Evolutionary conservation across 352 stramenopile genomes (phyloP), one percentile per base, ranked within the genome.

Genomic region (Globisporangium parvum): DNA sequence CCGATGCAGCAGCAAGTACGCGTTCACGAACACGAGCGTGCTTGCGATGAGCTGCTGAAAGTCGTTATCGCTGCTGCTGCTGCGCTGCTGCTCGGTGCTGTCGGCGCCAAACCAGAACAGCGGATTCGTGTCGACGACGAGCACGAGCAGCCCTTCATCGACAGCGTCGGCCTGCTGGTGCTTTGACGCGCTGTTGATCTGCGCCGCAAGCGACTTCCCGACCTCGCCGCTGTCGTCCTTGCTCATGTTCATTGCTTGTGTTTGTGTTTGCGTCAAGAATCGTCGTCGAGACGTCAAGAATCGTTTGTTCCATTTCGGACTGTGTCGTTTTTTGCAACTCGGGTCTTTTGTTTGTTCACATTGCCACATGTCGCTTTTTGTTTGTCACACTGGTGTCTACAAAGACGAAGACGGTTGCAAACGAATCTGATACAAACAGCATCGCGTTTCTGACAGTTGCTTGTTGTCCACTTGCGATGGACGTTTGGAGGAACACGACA

Each of bases 21-120:
- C 83, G 64, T 91, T 94, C 57, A 92, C 82, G 53, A 91, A 94
- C 67, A 94, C 79, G 47, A 94, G 75, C 45, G 72, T 73, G 61
- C 76, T 89, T 11, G 79, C 77, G 46, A 94, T 78, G 39, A 90
- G 70, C 60, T 86, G 74, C 72, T 89, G 72, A 37, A 87, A 73
- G 45, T 50, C 60, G 9, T 47, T 50, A 20, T 58, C 63, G 55
- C 70, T 70, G 46, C 23, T 51, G 21, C 23, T 51, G 21, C 57
- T 61, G 56, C 46, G 62, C 37, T 65, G 57, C 59, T 72, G 46
- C 40, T 65, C n/a, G 57, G 66, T 18, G 66, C 40, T 64, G 18
- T 58, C 67, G 15, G 67, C 60, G 10, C 63, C 24, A 57, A 91
- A 88, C 80, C 84, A 93, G 51, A 87, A 63, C 33, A 75, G 59